Evolutionary conservation across 2,329 filamentous ascomycete species (phyloP), one percentile per base, ranked within the genome.

Genomic region (Talaromyces albobiverticillius): DNA sequence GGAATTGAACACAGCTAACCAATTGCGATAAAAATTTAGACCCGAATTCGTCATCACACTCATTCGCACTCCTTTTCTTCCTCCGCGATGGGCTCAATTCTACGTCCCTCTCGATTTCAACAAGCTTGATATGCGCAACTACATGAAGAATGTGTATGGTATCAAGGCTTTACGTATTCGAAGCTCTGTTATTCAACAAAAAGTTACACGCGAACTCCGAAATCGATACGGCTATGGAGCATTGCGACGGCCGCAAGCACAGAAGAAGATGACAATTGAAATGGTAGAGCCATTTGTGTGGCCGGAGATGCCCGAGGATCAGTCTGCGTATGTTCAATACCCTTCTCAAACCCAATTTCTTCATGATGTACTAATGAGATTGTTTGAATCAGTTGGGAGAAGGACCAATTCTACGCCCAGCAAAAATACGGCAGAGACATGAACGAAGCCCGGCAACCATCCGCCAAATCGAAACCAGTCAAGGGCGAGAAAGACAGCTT

Each of bases 111-210:
- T 97, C 63, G 85, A 83, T 64, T 91, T 96, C 80, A 95, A 90
- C 80, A 99, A 99, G 77, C 87, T 97, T 73, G 94, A 99, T 71
- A 77, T 99, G 40, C 89, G 91, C 72, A 92, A 96, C 77, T 99
- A 97, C 78, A 86, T 99, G 58, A 89, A 84, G 77, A 86, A 95
- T 71, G 82, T 83, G 41, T 99, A 99, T 79, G 80, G 82, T 57
- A 86, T 97, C 58, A 81, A 86, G 60, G 83, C 87, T 51, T 76
- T 83, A 50, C 79, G 79, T 61, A 85, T 97, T 58, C 88, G 93
- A 58, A 91, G 89, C 51, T 93, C 84, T 67, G 83, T 97, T 67
- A 85, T 89, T 64, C 83, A 87, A 73, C 80, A 84, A 69, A 82
- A 81, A 45, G 71, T 87, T 32, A 81, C 81, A 54, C 82, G 61